Evolutionary conservation across 2,329 filamentous ascomycete species (phyloP).

Genomic region (Pyrenophora teres): DNA sequence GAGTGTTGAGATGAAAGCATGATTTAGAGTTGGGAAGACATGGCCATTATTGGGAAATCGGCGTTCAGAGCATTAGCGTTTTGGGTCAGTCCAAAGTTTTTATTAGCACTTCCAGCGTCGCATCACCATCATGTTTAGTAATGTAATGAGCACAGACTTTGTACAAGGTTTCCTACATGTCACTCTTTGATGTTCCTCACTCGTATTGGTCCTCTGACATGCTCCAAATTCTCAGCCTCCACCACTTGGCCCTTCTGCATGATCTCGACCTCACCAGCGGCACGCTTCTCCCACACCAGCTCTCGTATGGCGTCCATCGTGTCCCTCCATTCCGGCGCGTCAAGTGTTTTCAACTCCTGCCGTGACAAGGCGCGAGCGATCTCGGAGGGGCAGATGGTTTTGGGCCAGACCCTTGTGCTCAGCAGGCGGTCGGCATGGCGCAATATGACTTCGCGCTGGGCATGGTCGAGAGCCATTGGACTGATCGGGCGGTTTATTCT

Average conservation of each 20-base stretch:
- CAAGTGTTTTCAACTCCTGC: conserved; percentile 44
- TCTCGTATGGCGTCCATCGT: conserved; percentile 53
- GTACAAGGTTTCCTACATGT: neutral
- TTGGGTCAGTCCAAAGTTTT: conserved; percentile 4
- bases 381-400: conserved; percentile 60
- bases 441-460: conserved; percentile 20
- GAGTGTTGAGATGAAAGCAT: conserved; percentile 11
- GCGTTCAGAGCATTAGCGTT: conserved; percentile 8
- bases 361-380: conserved; percentile 53
- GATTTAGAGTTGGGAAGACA: conserved; percentile 4
- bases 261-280: conserved; percentile 52
- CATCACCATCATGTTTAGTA: conserved; percentile 6
- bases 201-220: conserved; percentile 56
- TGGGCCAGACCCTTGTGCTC: conserved; percentile 47
- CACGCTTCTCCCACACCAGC: conserved; percentile 51
- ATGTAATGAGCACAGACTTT: conserved; percentile 7
- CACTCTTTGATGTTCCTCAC: conserved; percentile 34
- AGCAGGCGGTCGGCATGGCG: conserved; percentile 37
- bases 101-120: conserved; percentile 4
- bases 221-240: conserved; percentile 36
- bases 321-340: conserved; percentile 50
- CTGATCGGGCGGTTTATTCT: too few species aligned
- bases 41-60: conserved; percentile 1
- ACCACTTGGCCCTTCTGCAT: conserved; percentile 55
- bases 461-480: conserved; percentile 26